Base-by-base conservation (phyloP, 768 basidiomycete genomes). In the Amyloporia xantha region DNA sequence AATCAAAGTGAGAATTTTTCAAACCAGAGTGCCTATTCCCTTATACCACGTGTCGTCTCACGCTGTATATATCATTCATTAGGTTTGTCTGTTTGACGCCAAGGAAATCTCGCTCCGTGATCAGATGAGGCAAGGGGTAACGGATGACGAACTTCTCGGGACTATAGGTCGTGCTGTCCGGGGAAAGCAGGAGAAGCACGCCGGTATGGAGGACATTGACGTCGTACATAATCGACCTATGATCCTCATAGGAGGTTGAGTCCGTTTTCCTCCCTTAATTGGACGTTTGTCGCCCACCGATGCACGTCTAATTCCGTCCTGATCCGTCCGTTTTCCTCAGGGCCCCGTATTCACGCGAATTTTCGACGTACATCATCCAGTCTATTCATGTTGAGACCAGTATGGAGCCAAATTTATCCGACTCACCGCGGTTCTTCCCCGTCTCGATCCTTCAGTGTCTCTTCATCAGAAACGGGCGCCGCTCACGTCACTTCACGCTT, bases 201-300 rank as follows among this genome's bases (percentile, higher is more conserved):
- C 81, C 33, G 87, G 82, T 33, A 91, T 91, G 89, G 82, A 86
- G 59, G 74, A 77, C 50, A 86, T 90, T 50, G 81, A 90, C 62
- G 83, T 85, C 48, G 64, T 77, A 36, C 77, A 77, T 40, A 92
- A 91, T 68, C 74, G 86, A 44, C 86, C 90, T 10, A 94, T 94
- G 91, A 93, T 93, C 54, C 71, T 90, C 52, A 94, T 94, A 66
- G 92, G 91, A 68, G 91, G 91, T 83, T 94, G 78, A 87, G 78
- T 79, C 61, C 64, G 54, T 63, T 68, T 63, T 53, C 62, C 61
- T 54, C 56, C 21, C 17, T 47, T 10, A 13, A 7, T 12, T 41
- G 21, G 20, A 20, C 35, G 54, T 59, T 40, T 48, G 52, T 50
- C 23, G 6, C 12, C 6, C 2, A 26, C 46, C 20, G 9, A 10